Conservation (phyloP, 192 early-diverging fungal genomes). For the Podila verticillata region DNA sequence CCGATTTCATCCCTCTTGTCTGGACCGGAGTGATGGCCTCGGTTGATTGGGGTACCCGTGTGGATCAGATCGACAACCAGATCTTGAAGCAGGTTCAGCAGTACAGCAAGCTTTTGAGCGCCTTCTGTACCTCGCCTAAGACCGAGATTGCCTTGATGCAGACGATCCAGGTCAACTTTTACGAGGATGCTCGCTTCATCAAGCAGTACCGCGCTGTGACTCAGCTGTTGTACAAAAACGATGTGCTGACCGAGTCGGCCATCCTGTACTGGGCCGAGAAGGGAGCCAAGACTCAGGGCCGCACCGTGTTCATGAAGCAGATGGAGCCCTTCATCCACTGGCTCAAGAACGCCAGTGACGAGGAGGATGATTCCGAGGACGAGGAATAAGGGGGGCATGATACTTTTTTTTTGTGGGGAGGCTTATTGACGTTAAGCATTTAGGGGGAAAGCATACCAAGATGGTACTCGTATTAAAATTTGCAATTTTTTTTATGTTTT, state of each 20-base stretch:
- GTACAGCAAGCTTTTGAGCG: constrained; percentile 78
- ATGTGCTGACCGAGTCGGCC: constrained; percentile 90
- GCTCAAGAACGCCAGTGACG: constrained; percentile 78
- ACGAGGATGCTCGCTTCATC: constrained; percentile 89
- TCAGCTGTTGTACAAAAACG: constrained; percentile 86
- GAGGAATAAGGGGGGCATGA: constrained; percentile 32
- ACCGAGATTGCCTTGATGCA: constrained; percentile 88
- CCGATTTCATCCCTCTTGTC: constrained; percentile 75
- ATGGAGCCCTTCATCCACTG: constrained; percentile 89
- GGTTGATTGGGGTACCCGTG: constrained; percentile 79
- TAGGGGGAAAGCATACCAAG: no score
- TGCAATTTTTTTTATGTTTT: no score
- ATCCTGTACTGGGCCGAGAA: constrained; percentile 96
- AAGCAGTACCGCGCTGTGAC: constrained; percentile 89
- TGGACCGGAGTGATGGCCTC: constrained; percentile 88
- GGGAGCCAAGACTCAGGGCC: constrained; percentile 88
- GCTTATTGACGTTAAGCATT: no score
- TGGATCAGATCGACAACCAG: constrained; percentile 88
- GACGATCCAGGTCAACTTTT: constrained; percentile 86
- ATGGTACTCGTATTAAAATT: no score
- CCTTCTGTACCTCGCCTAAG: constrained; percentile 81
- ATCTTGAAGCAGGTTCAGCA: constrained; percentile 71
- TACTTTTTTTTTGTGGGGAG: no score
- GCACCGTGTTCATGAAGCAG: constrained; percentile 92
- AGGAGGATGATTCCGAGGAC: constrained; percentile 76